A percentile compares a stretch with the other conserved stretches of the same genome.
phyloP scores from a whole-genome alignment of 1,284 basidiomycete genomes.

The Hemileia vastatrix region DNA sequence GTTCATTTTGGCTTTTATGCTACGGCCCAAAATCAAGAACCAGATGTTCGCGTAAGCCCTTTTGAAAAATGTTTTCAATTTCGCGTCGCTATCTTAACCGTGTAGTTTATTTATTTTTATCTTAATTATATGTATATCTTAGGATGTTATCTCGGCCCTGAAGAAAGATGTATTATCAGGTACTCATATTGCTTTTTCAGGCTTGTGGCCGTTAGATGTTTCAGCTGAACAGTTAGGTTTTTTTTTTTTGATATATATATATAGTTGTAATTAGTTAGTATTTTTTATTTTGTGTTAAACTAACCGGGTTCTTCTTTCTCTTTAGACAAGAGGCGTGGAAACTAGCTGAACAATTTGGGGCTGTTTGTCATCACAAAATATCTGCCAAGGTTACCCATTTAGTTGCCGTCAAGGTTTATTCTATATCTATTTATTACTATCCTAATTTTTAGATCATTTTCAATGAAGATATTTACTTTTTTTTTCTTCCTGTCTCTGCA shows the following conservation, averaged over 20 bases:
- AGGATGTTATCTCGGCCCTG: constrained; percentile 73
- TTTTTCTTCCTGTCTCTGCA: constrained; percentile 38
- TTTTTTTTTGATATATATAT: background rate
- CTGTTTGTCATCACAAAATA: constrained; percentile 63
- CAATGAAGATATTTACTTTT: background rate
- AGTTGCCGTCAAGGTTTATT: constrained; percentile 67
- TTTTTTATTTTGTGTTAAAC: background rate
- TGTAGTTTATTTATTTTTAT: background rate
- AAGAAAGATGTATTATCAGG: constrained; percentile 66
- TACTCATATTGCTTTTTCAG: constrained; percentile 77
- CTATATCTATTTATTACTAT: background rate
- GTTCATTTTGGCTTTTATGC: constrained; percentile 59
- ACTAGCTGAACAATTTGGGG: constrained; percentile 77
- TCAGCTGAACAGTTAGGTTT: constrained; percentile 54
- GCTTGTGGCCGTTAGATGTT: constrained; percentile 78
- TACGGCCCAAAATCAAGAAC: constrained; percentile 24
- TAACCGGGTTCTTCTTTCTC: background rate
- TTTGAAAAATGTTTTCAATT: constrained; percentile 24
- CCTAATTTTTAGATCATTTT: no score
- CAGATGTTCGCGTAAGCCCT: constrained; percentile 21
- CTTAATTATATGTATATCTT: constrained; percentile 14
- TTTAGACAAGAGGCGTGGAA: constrained; percentile 71
- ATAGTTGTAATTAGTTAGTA: background rate
- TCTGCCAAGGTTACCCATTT: constrained; percentile 70
- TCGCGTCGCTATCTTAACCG: constrained; percentile 25